Conservation (phyloP, 2,329 filamentous ascomycete genomes). For the Hypoxylon sp. region DNA sequence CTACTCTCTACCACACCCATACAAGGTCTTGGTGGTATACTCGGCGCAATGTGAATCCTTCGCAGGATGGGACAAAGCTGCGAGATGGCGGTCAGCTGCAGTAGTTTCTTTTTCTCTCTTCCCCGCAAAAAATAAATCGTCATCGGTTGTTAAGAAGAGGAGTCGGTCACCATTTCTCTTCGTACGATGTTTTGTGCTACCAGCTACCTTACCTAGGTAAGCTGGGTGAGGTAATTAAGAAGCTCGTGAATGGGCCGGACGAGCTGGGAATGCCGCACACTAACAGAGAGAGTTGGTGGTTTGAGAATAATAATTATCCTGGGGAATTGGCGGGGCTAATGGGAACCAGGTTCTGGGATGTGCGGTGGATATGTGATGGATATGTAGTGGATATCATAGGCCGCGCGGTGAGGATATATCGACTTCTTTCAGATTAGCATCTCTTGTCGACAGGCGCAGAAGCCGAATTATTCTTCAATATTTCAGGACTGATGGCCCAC, state of each 20-base stretch:
- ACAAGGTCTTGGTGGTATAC: slow-evolving; percentile 29
- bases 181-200: slow-evolving; percentile 30
- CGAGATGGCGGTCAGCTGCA: slow-evolving; percentile 42
- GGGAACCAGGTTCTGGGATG: slow-evolving; percentile 25
- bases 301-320: slow-evolving; percentile 20
- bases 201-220: slow-evolving; percentile 8
- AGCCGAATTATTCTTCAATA: slow-evolving; percentile 6
- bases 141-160: slow-evolving; percentile 13
- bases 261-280: slow-evolving; percentile 10
- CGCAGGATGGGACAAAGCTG: slow-evolving; percentile 22
- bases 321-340: slow-evolving; percentile 37
- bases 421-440: slow-evolving; percentile 40
- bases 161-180: slow-evolving; percentile 23
- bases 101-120: slow-evolving; percentile 26
- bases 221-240: slow-evolving; percentile 38
- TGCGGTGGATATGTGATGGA: not conserved
- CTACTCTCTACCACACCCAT: slow-evolving; percentile 39
- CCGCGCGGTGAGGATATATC: slow-evolving; percentile 20
- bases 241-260: slow-evolving; percentile 20
- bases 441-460: slow-evolving; percentile 7
- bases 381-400: slow-evolving; percentile 33
- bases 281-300: not conserved
- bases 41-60: slow-evolving; percentile 45
- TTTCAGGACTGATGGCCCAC: slow-evolving; percentile 38
- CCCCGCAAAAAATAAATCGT: slow-evolving; percentile 31